Conservation (phyloP, 768 basidiomycete species). For the Tremella yokohamensis region DNA sequence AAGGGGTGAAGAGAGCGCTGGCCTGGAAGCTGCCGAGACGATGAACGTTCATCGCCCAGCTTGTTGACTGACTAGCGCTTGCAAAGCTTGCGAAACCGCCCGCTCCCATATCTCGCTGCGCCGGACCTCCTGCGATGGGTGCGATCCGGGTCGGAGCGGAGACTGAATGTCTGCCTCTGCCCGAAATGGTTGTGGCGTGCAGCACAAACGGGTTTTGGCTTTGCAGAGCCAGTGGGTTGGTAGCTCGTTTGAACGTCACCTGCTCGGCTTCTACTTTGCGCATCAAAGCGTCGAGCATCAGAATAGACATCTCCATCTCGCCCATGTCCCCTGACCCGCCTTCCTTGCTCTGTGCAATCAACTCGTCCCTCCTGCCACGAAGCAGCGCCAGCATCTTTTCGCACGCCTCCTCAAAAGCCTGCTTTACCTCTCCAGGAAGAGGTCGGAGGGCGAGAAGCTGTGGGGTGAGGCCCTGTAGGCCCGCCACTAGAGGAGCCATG, state of each 20-base stretch:
- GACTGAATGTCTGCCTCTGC: neutral
- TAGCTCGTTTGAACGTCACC: neutral
- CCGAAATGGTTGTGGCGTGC: conserved; percentile 6
- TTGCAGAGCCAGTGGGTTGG: conserved; percentile 3
- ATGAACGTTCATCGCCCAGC: conserved; percentile 30
- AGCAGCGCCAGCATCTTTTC: conserved; percentile 11
- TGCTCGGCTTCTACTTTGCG: conserved; percentile 30
- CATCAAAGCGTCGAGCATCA: conserved; percentile 23
- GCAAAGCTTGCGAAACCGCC: neutral
- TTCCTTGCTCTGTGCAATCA: neutral
- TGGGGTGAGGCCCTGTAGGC: conserved; percentile 17
- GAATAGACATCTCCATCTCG: conserved; percentile 26
- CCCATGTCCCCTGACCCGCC: conserved; percentile 9
- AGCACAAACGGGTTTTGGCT: conserved; percentile 30
- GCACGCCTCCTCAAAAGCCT: conserved; percentile 13
- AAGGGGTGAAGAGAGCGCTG: conserved; percentile 31
- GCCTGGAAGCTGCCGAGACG: conserved; percentile 35
- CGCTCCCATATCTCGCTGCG: neutral
- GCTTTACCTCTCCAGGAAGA: neutral
- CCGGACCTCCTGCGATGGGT: neutral
- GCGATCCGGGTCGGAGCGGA: neutral
- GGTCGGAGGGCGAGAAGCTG: neutral
- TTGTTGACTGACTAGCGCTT: conserved; percentile 2
- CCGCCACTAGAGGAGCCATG: conserved; percentile 22
- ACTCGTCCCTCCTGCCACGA: conserved; percentile 1